phyloP scores from a whole-genome alignment of 192 early-diverging fungal species.

The Phycomyces nitens region DNA sequence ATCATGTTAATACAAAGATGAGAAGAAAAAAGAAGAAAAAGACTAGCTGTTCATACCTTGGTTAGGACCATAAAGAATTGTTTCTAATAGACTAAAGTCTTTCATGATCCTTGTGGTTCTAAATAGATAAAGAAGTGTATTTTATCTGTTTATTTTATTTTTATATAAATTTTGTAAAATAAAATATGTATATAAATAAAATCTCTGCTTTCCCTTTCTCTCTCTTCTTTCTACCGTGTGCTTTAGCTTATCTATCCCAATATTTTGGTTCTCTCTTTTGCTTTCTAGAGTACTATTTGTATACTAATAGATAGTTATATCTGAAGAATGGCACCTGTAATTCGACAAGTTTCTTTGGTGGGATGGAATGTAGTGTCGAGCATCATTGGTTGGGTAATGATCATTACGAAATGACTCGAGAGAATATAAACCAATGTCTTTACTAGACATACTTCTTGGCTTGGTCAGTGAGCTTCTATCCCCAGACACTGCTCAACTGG shows the following conservation, averaged over 20 bases:
- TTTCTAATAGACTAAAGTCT: slow-evolving; percentile 21
- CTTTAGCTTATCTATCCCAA: not conserved
- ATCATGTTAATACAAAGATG: not conserved
- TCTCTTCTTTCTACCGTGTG: too few relatives aligned
- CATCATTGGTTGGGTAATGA: slow-evolving; percentile 25
- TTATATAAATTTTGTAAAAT: too few relatives aligned
- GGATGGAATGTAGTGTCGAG: slow-evolving; percentile 14
- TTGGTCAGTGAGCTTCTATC: slow-evolving; percentile 90
- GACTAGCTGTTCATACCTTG: too few relatives aligned
- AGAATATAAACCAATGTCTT: not conserved
- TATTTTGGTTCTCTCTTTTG: not conserved
- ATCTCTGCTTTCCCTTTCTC: too few relatives aligned
- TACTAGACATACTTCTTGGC: slow-evolving; percentile 69
- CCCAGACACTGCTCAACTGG: slow-evolving; percentile 78
- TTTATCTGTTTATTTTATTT: not conserved
- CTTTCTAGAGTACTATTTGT: not conserved
- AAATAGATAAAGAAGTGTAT: not conserved
- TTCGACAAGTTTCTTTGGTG: not conserved
- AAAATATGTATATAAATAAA: too few relatives aligned
- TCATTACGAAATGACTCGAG: too few relatives aligned
- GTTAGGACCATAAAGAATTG: slow-evolving; percentile 16
- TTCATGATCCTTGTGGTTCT: not conserved
- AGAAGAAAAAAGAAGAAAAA: too few relatives aligned
- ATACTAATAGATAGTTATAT: too few relatives aligned
- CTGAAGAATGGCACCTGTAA: not conserved